Evolutionary conservation across 345 rosid genomes (phyloP), one percentile per base, ranked within the genome.

Genomic region (Nephelium lappaceum): DNA sequence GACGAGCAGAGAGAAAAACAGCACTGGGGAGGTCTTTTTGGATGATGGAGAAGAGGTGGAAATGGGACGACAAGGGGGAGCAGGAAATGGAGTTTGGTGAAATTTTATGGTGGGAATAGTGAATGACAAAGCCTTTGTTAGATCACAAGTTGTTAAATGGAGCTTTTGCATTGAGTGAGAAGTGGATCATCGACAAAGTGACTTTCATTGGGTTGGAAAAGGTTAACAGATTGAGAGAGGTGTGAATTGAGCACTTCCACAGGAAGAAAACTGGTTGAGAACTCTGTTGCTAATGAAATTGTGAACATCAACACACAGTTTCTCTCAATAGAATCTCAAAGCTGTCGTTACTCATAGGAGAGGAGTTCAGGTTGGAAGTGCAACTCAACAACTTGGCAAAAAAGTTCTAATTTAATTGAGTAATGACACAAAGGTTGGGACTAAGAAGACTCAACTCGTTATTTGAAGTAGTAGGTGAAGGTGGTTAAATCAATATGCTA

Each of bases 201-300:
- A 60, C 64, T n/a, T n/a, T 60, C 25, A 60, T 60, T 21, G 64
- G 64, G 27, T n/a, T 60, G 27, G 64, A 60, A 60, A 60, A 21
- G 64, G 25, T 60, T 3, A 7, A 19, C 21, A 60, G 64, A n/a
- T 8, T 21, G 7, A 60, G n/a, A 27, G 5, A 60, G 64, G 27
- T 60, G 64, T 60, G 64, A 60, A 60, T 60, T 60, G 27, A 60
- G 64, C 64, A 60, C 64, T 60, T 60, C 64, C 27, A 60, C 2
- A 21, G 64, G 64, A 19, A 60, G 64, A 60, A 23, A 19, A 21
- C 16, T 60, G 64, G 1, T 60, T 21, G 60, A 16, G n/a, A 53
- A 53, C 21, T 14, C 60, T 2, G n/a, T 6, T 53, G 64, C 11
- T 7, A 23, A 21, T 19, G 64, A 60, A 60, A 60, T 9, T n/a